phyloP scores from a whole-genome alignment of 116 monocot genomes.

The Cymodocea nodosa region DNA sequence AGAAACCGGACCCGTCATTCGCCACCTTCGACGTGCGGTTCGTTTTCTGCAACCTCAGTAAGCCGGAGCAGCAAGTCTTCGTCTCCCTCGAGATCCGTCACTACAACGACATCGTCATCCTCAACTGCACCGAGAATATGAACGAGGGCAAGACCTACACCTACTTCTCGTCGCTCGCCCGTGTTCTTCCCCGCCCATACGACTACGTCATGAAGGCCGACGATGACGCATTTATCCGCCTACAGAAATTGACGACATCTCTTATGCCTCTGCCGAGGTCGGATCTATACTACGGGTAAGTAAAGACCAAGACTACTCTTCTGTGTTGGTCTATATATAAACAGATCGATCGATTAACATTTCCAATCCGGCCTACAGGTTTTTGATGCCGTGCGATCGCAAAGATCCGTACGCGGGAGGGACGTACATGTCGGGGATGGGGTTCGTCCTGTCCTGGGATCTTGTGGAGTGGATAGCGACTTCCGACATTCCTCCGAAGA shows the following conservation, averaged over 20 bases:
- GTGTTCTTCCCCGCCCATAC: constrained; percentile 12
- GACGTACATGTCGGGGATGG: constrained; percentile 46
- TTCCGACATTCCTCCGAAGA: constrained; percentile 18
- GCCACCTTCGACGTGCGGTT: constrained; percentile 32
- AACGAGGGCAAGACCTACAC: constrained; percentile 61
- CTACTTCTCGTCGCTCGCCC: constrained; percentile 51
- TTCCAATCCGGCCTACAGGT: too few species aligned
- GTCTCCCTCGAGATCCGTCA: constrained; percentile 44
- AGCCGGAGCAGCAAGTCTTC: constrained; percentile 35
- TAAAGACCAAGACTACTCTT: neutral
- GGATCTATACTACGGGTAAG: constrained; percentile 35
- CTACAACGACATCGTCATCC: constrained; percentile 46
- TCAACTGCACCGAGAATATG: constrained; percentile 66
- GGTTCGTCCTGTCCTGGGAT: constrained; percentile 49
- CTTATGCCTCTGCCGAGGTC: constrained; percentile 6
- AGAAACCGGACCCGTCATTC: constrained; percentile 2
- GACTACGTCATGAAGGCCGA: constrained; percentile 81
- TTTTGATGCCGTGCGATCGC: constrained; percentile 20
- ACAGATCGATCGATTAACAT: neutral
- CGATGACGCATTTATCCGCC: constrained; percentile 21
- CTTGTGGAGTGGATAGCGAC: constrained; percentile 43
- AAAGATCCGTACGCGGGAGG: constrained; percentile 14
- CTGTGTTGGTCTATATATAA: neutral
- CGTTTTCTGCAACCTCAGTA: constrained; percentile 54
- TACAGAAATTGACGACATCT: too few species aligned